Percentiles rank a stretch among this genome's conserved stretches.
Evolutionary conservation across 768 basidiomycete species (phyloP).

Genomic region (Tricholoma flavovirens): DNA sequence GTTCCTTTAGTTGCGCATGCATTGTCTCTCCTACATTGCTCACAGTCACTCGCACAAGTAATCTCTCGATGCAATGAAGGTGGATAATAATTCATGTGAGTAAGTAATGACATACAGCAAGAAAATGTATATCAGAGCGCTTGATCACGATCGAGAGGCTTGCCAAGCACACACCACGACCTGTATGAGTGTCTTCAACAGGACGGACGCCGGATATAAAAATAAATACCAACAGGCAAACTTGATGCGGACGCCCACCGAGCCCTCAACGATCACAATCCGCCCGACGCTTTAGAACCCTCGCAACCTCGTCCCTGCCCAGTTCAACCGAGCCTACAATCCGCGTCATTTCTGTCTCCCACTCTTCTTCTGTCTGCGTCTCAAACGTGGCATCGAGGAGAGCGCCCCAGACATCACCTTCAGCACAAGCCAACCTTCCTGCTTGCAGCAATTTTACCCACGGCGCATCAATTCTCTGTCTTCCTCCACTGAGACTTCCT

Average conservation of each 20-base stretch:
- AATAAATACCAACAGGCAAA: background rate
- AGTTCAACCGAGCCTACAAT: conserved; percentile 58
- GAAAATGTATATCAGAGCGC: no score
- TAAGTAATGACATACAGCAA: no score
- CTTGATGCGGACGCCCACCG: background rate
- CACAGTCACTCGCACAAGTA: no score
- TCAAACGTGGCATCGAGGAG: conserved; percentile 48
- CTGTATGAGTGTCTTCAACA: no score
- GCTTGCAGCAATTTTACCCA: conserved; percentile 74
- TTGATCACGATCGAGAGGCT: no score
- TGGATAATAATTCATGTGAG: no score
- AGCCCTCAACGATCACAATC: conserved; percentile 11
- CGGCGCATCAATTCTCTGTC: conserved; percentile 58
- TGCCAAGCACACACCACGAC: no score
- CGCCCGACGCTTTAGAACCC: conserved; percentile 44
- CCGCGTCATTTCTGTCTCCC: conserved; percentile 50
- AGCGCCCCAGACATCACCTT: conserved; percentile 46
- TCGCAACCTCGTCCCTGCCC: conserved; percentile 52
- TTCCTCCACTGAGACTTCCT: conserved; percentile 39
- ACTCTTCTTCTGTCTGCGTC: conserved; percentile 37
- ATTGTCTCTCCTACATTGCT: no score
- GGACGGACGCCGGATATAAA: no score
- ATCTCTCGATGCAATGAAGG: no score
- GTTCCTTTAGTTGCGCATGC: no score
- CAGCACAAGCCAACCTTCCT: conserved; percentile 58